phyloP scores from a whole-genome alignment of 768 basidiomycete species.

The Daedalea quercina region DNA sequence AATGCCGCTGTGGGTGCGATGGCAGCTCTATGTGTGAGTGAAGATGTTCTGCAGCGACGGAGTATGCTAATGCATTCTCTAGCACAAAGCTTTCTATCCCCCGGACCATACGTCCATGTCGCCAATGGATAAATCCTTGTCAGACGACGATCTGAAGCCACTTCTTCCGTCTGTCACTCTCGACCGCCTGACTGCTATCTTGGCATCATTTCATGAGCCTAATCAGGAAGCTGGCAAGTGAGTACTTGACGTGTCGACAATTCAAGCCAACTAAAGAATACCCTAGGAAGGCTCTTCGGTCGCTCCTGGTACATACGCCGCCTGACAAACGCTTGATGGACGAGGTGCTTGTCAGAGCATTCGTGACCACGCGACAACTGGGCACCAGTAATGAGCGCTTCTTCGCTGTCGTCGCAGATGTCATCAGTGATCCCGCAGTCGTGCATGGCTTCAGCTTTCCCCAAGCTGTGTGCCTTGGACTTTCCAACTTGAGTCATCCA shows the following conservation, averaged over 20 bases:
- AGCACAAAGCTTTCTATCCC: conserved; percentile 79
- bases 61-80: conserved; percentile 5
- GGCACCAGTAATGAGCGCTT: conserved; percentile 57
- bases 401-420: conserved; percentile 74
- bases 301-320: conserved; percentile 53
- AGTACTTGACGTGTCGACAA: too few species aligned
- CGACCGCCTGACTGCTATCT: conserved; percentile 63
- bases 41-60: not conserved
- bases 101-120: conserved; percentile 52
- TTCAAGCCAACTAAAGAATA: too few species aligned
- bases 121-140: conserved; percentile 48
- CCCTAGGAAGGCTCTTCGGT: conserved; percentile 75
- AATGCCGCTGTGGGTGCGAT: conserved; percentile 82
- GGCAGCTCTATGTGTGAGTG: conserved; percentile 81
- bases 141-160: conserved; percentile 44
- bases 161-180: conserved; percentile 47
- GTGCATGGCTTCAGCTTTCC: conserved; percentile 62
- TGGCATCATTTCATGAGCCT: conserved; percentile 48
- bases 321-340: conserved; percentile 50
- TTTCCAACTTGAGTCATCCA: conserved; percentile 81
- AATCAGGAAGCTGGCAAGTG: conserved; percentile 60
- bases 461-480: conserved; percentile 68
- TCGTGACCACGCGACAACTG: conserved; percentile 48
- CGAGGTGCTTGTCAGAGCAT: conserved; percentile 63
- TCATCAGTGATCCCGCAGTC: conserved; percentile 44